phyloP scores from a whole-genome alignment of 345 rosid species.

The Eucalyptus fibrosa region DNA sequence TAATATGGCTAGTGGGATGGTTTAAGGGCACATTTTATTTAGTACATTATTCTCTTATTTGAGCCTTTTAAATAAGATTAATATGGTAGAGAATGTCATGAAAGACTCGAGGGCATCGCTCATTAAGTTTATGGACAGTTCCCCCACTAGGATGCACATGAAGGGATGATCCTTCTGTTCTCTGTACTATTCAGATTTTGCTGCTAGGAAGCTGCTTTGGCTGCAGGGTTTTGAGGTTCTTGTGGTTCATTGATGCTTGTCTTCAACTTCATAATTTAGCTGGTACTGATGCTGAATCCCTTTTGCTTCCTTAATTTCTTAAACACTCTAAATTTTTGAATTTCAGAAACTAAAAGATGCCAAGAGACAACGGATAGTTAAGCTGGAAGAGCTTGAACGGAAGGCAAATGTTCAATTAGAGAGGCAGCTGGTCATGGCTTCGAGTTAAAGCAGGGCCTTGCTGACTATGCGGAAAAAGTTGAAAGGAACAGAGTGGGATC shows the following conservation, averaged over 20 bases:
- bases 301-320: neutral
- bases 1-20: neutral
- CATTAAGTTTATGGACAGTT: neutral
- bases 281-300: neutral
- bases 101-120: neutral
- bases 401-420: constrained; percentile 73
- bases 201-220: neutral
- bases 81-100: neutral
- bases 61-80: neutral
- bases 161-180: neutral
- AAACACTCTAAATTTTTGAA: neutral
- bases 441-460: constrained; percentile 68
- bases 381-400: constrained; percentile 61
- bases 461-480: constrained; percentile 58
- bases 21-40: neutral
- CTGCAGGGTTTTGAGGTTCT: neutral
- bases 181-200: neutral
- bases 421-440: constrained; percentile 90
- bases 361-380: constrained; percentile 46
- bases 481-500: constrained; percentile 91
- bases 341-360: constrained; percentile 53
- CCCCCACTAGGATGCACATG: neutral
- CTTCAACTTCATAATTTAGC: neutral
- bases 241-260: neutral
- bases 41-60: neutral